Conservation (phyloP, 2,329 filamentous ascomycete species). For the Trichoderma atrobrunneum region DNA sequence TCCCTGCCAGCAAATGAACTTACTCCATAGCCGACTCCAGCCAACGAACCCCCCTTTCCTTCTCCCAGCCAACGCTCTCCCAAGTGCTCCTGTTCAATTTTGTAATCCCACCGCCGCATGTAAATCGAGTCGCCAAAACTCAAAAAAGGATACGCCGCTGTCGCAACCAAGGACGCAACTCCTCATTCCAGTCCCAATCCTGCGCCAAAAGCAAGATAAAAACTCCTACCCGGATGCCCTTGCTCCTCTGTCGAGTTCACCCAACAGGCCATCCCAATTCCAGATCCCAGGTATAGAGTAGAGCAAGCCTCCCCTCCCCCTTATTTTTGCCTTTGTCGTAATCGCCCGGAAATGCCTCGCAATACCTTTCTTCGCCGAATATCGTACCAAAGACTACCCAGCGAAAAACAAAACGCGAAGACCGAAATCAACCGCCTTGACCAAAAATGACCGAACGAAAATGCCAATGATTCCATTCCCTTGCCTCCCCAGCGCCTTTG, state of each 20-base stretch:
- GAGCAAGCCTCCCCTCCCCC: conserved; percentile 18
- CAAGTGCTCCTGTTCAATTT: neutral
- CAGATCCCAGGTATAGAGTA: conserved; percentile 25
- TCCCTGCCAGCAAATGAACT: conserved; percentile 6
- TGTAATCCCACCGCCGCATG: conserved; percentile 17
- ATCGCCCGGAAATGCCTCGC: conserved; percentile 25
- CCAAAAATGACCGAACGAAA: conserved; percentile 24
- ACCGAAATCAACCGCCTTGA: conserved; percentile 23
- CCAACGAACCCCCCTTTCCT: neutral
- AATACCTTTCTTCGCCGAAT: conserved; percentile 20
- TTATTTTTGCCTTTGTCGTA: conserved; percentile 21
- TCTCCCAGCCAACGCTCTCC: neutral
- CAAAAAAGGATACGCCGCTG: conserved; percentile 22
- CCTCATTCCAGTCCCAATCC: conserved; percentile 21
- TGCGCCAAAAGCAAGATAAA: conserved; percentile 22
- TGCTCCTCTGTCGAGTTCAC: conserved; percentile 18
- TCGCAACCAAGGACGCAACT: conserved; percentile 22
- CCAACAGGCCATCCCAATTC: conserved; percentile 19
- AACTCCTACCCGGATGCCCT: conserved; percentile 23
- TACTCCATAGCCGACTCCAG: neutral
- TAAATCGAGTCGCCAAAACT: conserved; percentile 20
- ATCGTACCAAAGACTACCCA: conserved; percentile 16
- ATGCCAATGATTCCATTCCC: conserved; percentile 25
- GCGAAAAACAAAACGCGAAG: conserved; percentile 20
- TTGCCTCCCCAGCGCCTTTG: conserved; percentile 27